Evolutionary conservation across 345 rosid genomes (phyloP).

Genomic region (Gossypium australe): DNA sequence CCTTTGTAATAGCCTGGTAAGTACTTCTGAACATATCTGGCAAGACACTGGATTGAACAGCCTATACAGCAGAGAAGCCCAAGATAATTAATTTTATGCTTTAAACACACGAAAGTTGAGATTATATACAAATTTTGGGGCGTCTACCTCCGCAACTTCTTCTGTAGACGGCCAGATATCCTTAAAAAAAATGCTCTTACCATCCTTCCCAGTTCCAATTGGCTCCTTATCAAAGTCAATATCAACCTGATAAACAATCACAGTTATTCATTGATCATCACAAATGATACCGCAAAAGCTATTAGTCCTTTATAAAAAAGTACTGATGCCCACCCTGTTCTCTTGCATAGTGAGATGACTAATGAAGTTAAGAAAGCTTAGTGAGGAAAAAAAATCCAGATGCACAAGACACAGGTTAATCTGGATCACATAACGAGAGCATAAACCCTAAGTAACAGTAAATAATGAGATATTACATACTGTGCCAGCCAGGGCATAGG

Average conservation of each 20-base stretch:
- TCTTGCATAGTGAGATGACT: background rate
- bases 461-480: constrained; percentile 33
- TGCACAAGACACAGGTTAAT: background rate
- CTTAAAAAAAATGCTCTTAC: constrained; percentile 66
- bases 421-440: background rate
- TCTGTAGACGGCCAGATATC: constrained; percentile 94
- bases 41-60: constrained; percentile 84
- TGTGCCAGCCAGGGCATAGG: constrained; percentile 99
- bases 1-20: constrained; percentile 87
- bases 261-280: constrained; percentile 8
- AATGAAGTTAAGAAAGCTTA: background rate
- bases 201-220: constrained; percentile 83
- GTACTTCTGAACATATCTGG: constrained; percentile 95
- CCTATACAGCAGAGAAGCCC: constrained; percentile 37
- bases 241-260: constrained; percentile 55
- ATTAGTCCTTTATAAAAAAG: background rate
- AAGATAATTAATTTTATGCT: constrained; percentile 9
- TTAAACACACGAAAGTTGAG: constrained; percentile 4
- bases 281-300: background rate
- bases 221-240: constrained; percentile 95
- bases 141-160: constrained; percentile 82
- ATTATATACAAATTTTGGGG: background rate
- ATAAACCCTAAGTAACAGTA: background rate
- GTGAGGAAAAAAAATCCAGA: background rate
- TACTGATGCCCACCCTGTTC: background rate